A percentile compares a stretch with the other conserved stretches of the same genome.
Evolutionary conservation across 352 stramenopile genomes (phyloP).

Genomic region (Phytophthora megakarya): DNA sequence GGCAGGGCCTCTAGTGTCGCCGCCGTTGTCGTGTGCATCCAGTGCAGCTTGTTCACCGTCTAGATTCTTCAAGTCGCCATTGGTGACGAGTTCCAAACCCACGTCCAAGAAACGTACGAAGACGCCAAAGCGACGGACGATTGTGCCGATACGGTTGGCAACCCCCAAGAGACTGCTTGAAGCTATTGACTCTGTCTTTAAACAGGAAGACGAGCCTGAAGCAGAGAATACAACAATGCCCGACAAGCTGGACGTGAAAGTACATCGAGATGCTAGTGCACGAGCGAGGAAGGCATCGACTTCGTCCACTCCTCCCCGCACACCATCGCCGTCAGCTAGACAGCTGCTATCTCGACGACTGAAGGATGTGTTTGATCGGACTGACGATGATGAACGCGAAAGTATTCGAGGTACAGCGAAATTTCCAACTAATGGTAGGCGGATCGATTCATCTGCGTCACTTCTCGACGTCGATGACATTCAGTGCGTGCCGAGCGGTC

Average conservation of each 20-base stretch:
- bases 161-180: constrained; percentile 25
- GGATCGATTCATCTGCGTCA: constrained; percentile 8
- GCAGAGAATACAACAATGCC: not conserved
- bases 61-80: constrained; percentile 76
- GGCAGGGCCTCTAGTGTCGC: constrained; percentile 24
- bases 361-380: constrained; percentile 44
- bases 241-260: constrained; percentile 3
- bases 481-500: constrained; percentile 48
- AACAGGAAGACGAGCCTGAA: constrained; percentile 27
- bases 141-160: constrained; percentile 16
- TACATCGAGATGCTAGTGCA: not conserved
- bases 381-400: constrained; percentile 20
- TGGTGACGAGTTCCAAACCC: constrained; percentile 22
- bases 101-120: constrained; percentile 7
- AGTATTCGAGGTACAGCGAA: constrained; percentile 15
- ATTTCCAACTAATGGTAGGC: not conserved
- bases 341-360: constrained; percentile 41
- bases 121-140: constrained; percentile 18
- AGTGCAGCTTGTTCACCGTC: constrained; percentile 61
- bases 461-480: constrained; percentile 36
- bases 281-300: constrained; percentile 11
- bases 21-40: constrained; percentile 28
- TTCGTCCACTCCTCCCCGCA: constrained; percentile 8
- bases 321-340: constrained; percentile 38
- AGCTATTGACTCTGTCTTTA: constrained; percentile 22